Percentiles rank a stretch among this genome's conserved stretches.
These are phyloP conservation scores for Pestalotiopsis sp. DNA, from an alignment of 2,329 filamentous ascomycete genomes.

Conservation along the genomic window DNA sequence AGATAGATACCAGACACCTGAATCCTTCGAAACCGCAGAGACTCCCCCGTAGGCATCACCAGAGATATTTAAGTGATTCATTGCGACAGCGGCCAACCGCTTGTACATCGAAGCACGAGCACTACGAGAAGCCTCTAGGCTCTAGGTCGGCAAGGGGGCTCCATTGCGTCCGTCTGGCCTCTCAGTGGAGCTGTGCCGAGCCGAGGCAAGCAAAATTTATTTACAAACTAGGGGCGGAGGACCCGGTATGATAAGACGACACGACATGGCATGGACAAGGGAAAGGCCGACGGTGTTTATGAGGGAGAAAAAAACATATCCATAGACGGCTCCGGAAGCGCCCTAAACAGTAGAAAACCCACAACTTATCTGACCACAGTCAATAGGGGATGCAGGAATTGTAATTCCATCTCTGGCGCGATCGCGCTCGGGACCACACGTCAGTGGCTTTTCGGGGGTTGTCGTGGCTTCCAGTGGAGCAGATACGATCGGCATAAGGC, in stretches of 20 bases:
- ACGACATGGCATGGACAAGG: background rate
- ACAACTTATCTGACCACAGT: constrained; percentile 2
- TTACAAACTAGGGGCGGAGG: background rate
- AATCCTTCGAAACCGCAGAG: background rate
- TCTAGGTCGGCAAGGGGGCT: background rate
- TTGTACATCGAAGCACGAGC: background rate
- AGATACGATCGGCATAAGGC: constrained; percentile 3
- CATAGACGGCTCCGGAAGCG: background rate
- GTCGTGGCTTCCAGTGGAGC: background rate
- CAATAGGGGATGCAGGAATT: constrained; percentile 8
- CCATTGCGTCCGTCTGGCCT: background rate
- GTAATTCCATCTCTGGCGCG: constrained; percentile 6
- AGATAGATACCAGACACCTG: background rate
- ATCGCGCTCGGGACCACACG: constrained; percentile 2
- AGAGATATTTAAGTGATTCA: constrained; percentile 8
- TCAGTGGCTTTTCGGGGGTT: background rate
- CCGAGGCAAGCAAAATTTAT: constrained; percentile 10
- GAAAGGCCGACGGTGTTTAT: constrained; percentile 10
- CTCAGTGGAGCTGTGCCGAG: constrained; percentile 8
- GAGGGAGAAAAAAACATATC: background rate
- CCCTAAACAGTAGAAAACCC: background rate
- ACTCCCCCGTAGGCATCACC: background rate
- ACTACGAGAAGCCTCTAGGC: background rate
- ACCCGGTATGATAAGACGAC: constrained; percentile 9
- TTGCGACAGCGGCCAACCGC: background rate